phyloP scores from a whole-genome alignment of 108 stramenopile genomes.

The Nitzschia sp. region DNA sequence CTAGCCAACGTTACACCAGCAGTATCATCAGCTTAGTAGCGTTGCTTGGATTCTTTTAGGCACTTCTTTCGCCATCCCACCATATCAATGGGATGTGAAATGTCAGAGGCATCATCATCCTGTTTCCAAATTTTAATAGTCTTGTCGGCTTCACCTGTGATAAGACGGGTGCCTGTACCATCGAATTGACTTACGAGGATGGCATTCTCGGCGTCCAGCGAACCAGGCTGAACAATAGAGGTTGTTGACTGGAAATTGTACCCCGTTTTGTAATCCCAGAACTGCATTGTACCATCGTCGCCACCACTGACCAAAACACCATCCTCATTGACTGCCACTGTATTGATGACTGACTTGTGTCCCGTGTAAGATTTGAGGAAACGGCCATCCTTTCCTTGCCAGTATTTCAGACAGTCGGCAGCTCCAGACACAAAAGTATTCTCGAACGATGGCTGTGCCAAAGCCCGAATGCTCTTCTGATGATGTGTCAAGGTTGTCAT shows the following conservation, averaged over 20 bases:
- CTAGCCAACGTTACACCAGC: too few relatives aligned
- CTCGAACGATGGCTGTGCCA: constrained; percentile 86
- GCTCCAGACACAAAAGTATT: constrained; percentile 95
- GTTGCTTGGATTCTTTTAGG: constrained; percentile 76
- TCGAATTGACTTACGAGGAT: constrained; percentile 93
- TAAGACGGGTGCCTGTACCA: constrained; percentile 93
- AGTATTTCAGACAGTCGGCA: constrained; percentile 94
- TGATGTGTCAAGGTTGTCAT: constrained; percentile 98
- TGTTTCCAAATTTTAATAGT: constrained; percentile 99
- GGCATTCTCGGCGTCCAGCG: constrained; percentile 96
- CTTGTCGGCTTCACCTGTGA: constrained; percentile 99
- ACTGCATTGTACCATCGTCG: constrained; percentile 94
- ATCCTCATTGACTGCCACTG: constrained; percentile 94
- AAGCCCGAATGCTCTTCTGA: constrained; percentile 92
- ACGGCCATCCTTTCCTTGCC: constrained; percentile 91
- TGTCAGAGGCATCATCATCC: constrained; percentile 87
- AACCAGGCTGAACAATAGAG: constrained; percentile 96
- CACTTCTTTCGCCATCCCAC: constrained; percentile 90
- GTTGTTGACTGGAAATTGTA: constrained; percentile 88
- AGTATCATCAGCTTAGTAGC: constrained; percentile 40
- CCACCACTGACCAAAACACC: constrained; percentile 94
- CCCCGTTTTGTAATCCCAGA: constrained; percentile 98
- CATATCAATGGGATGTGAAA: constrained; percentile 97
- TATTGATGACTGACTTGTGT: constrained; percentile 94
- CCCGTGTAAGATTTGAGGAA: constrained; percentile 91